phyloP scores from a whole-genome alignment of 495 filamentous ascomycete genomes.

The Darksidea phi region DNA sequence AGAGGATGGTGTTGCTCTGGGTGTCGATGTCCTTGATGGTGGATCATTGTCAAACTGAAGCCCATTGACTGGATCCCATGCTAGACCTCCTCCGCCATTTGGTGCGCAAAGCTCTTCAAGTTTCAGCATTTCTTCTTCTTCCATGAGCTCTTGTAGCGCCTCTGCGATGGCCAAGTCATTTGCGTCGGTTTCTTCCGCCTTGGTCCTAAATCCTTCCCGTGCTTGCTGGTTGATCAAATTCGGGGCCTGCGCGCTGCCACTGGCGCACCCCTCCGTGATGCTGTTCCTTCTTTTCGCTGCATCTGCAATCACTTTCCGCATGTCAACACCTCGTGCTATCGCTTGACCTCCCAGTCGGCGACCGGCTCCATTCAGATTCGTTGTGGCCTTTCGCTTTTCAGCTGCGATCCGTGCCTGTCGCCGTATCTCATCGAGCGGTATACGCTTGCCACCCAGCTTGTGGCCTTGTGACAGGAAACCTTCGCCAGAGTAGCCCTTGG shows the following conservation, averaged over 20 bases:
- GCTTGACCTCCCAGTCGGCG: slow-evolving; percentile 71
- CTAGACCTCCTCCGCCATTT: slow-evolving; percentile 37
- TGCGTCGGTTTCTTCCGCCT: slow-evolving; percentile 85
- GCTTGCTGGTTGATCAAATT: slow-evolving; percentile 65
- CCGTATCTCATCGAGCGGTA: slow-evolving; percentile 73
- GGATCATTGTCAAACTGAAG: slow-evolving; percentile 58
- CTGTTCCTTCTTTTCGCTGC: slow-evolving; percentile 68
- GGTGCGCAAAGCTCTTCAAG: slow-evolving; percentile 50
- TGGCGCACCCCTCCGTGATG: slow-evolving; percentile 69
- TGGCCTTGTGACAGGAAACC: slow-evolving; percentile 78
- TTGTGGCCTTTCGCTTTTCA: slow-evolving; percentile 62
- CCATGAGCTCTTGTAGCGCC: slow-evolving; percentile 82
- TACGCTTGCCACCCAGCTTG: slow-evolving; percentile 64
- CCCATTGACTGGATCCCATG: slow-evolving; percentile 50
- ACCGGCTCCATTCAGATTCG: slow-evolving; percentile 54
- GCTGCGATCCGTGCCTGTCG: slow-evolving; percentile 73
- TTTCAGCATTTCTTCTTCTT: slow-evolving; percentile 76
- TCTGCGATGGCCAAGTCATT: slow-evolving; percentile 87
- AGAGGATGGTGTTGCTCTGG: slow-evolving; percentile 11
- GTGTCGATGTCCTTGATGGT: slow-evolving; percentile 17
- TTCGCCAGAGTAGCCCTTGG: slow-evolving; percentile 89
- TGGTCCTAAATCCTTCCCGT: slow-evolving; percentile 72
- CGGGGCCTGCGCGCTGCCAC: slow-evolving; percentile 62
- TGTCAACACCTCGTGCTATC: slow-evolving; percentile 62
- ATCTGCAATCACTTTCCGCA: slow-evolving; percentile 70